Evolutionary conservation across 2,329 filamentous ascomycete genomes (phyloP).

Genomic region (Paraphoma chrysanthemicola): DNA sequence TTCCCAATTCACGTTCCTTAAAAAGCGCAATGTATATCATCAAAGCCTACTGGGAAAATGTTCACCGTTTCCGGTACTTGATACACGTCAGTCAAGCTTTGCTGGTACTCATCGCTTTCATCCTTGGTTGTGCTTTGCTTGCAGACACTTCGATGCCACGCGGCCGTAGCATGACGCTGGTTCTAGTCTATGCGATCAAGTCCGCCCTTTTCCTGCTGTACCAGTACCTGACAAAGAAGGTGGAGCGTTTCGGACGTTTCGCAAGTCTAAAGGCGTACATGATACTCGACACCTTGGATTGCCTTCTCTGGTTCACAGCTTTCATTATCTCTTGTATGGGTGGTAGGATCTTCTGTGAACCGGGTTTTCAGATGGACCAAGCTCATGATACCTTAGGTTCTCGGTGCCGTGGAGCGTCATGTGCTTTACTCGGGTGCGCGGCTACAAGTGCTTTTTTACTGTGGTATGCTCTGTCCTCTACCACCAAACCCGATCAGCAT

Average conservation of each 20-base stretch:
- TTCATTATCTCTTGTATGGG: slow-evolving; percentile 14
- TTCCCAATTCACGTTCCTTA: neutral
- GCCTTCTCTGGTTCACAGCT: slow-evolving; percentile 16
- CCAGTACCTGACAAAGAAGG: slow-evolving; percentile 48
- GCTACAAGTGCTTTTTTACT: neutral
- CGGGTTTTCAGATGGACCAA: neutral
- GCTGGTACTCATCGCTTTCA: slow-evolving; percentile 10
- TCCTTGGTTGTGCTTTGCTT: slow-evolving; percentile 8
- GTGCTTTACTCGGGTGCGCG: neutral
- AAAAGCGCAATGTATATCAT: neutral
- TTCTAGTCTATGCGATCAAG: slow-evolving; percentile 34
- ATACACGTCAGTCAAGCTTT: slow-evolving; percentile 8
- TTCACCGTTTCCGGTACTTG: neutral
- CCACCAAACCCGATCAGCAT: neutral
- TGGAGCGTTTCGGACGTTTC: slow-evolving; percentile 40
- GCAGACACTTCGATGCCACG: slow-evolving; percentile 11
- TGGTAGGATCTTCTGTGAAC: neutral
- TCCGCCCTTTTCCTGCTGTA: slow-evolving; percentile 51
- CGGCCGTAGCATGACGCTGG: slow-evolving; percentile 5
- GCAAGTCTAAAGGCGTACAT: slow-evolving; percentile 49
- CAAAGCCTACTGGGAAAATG: neutral
- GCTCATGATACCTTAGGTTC: neutral
- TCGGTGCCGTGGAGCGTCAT: neutral
- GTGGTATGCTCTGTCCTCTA: neutral
- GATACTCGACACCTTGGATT: slow-evolving; percentile 50